Percentiles rank a stretch among this genome's conserved stretches.
Conservation (phyloP, 2,329 filamentous ascomycete species). For the Cercospora sp. region DNA sequence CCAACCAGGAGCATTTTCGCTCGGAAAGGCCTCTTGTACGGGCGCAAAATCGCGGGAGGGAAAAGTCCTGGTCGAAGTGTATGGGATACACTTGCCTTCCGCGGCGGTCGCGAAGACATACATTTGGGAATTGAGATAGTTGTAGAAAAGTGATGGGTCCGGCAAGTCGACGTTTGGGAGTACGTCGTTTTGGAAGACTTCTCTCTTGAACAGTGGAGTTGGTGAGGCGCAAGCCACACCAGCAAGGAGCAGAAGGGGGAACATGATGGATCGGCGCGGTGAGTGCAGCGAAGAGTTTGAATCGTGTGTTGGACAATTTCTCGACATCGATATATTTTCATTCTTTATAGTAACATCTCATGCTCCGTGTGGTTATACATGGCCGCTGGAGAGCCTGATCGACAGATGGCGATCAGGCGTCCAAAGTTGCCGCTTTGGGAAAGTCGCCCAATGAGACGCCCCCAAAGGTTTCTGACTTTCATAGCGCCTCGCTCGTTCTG, state of each 20-base stretch:
- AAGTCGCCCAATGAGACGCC: not conserved
- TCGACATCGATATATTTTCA: not conserved
- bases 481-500: not conserved
- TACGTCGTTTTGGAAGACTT: not conserved
- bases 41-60: not conserved
- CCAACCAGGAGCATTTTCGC: not conserved
- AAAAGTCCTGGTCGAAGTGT: not conserved
- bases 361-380: not conserved
- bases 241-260: not conserved
- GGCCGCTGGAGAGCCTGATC: not conserved
- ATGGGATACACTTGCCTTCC: not conserved
- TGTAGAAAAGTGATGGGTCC: not conserved
- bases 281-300: not conserved
- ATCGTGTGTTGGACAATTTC: not conserved
- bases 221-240: not conserved
- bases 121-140: not conserved
- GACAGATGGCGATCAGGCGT: not conserved
- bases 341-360: not conserved
- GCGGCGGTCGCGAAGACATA: not conserved
- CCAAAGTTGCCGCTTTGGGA: not conserved
- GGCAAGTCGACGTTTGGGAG: not conserved
- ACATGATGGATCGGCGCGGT: not conserved
- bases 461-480: not conserved
- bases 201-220: not conserved
- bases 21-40: not conserved